These are phyloP conservation scores for Boehmeria nivea DNA, from an alignment of 306 rosid genomes.

Conservation along the genomic window DNA sequence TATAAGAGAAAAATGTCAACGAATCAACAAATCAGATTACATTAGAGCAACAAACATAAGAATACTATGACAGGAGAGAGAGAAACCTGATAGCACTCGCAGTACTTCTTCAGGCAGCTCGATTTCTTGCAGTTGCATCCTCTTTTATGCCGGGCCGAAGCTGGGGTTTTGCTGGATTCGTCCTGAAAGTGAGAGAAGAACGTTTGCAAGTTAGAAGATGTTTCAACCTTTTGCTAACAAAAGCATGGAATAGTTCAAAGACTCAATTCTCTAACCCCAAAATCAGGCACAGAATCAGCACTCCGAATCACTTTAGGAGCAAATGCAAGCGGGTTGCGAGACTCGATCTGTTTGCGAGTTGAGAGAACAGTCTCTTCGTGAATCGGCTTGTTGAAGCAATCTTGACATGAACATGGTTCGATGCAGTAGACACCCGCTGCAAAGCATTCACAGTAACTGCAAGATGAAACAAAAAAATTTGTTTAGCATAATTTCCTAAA, in stretches of 20 bases:
- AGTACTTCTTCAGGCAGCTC: constrained; percentile 72
- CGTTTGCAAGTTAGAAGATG: background rate
- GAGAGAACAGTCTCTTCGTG: constrained; percentile 72
- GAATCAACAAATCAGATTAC: constrained; percentile 33
- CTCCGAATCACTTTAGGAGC: constrained; percentile 81
- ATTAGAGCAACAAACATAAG: constrained; percentile 9
- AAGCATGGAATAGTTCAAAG: constrained; percentile 5
- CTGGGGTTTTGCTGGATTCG: constrained; percentile 74
- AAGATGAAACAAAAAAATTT: constrained; percentile 10
- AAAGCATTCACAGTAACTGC: constrained; percentile 91
- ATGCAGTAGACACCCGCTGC: constrained; percentile 90
- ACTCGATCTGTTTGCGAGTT: constrained; percentile 78
- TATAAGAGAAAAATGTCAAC: constrained; percentile 32
- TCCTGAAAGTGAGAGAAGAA: constrained; percentile 40
- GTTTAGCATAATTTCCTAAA: too few species aligned
- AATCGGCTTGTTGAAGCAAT: constrained; percentile 78
- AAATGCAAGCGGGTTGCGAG: constrained; percentile 93
- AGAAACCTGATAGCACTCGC: constrained; percentile 86
- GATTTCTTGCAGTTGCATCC: constrained; percentile 98
- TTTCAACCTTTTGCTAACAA: background rate
- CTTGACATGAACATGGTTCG: constrained; percentile 78
- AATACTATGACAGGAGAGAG: constrained; percentile 9
- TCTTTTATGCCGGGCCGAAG: constrained; percentile 73
- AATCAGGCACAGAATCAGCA: constrained; percentile 55
- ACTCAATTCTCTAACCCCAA: constrained; percentile 49